Percentiles rank a stretch among this genome's conserved stretches.
phyloP scores from a whole-genome alignment of 345 rosid genomes.

The Citrus sinensis region DVS_A1.0 CM039164.1:8655501-8656000 shows the following conservation, averaged over 20 bases:
- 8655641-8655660: conserved; percentile 43
- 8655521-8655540: background rate
- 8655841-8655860: background rate
- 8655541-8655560: background rate
- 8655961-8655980: background rate
- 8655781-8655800: background rate
- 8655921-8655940: background rate
- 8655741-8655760: background rate
- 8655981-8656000: background rate
- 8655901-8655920: background rate
- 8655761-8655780: background rate
- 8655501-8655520: background rate
- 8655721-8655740: conserved; percentile 52
- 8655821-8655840: background rate
- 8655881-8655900: background rate
- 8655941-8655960: background rate
- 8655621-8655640: conserved; percentile 53
- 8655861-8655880: background rate
- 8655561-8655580: background rate
- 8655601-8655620: conserved; percentile 4
- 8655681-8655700: conserved; percentile 58
- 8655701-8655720: conserved; percentile 53
- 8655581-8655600: background rate
- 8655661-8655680: conserved; percentile 55
- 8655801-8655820: background rate